phyloP scores from a whole-genome alignment of 2,329 filamentous ascomycete genomes.

The Sporothrix globosa region DNA sequence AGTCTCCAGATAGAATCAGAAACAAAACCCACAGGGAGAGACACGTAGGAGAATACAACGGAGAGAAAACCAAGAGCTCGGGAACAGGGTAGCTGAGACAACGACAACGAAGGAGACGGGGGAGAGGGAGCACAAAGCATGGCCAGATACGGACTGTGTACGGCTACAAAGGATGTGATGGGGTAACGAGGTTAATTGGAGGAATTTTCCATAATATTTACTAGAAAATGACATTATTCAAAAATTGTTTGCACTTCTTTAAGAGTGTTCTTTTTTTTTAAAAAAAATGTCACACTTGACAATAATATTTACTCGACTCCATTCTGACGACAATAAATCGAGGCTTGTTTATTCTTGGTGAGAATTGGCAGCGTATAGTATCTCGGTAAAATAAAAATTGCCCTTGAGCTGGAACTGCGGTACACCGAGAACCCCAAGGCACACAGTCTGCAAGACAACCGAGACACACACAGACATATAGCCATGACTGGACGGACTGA shows the following conservation, averaged over 20 bases:
- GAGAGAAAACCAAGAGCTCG: slow-evolving; percentile 14
- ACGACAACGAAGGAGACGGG: neutral
- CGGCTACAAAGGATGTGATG: neutral
- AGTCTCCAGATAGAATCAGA: neutral
- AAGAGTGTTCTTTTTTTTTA: too few relatives aligned
- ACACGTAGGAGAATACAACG: slow-evolving; percentile 27
- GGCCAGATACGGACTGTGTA: neutral
- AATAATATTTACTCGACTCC: too few relatives aligned
- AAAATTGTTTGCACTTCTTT: too few relatives aligned
- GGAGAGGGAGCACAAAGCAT: neutral
- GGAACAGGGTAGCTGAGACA: slow-evolving; percentile 24
- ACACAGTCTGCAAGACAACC: slow-evolving; percentile 15
- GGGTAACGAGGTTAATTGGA: too few relatives aligned
- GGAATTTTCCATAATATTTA: too few relatives aligned
- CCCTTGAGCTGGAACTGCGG: neutral
- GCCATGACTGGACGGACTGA: neutral
- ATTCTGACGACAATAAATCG: too few relatives aligned
- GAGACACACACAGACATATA: slow-evolving; percentile 15
- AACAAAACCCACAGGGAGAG: slow-evolving; percentile 2
- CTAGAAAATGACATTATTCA: too few relatives aligned
- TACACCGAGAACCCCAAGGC: neutral
- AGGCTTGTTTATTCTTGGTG: too few relatives aligned
- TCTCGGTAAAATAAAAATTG: too few relatives aligned
- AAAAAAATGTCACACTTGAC: too few relatives aligned
- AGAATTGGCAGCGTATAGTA: too few relatives aligned